A percentile compares a stretch with the other conserved stretches of the same genome.
These are phyloP conservation scores for Graphium sp. DNA, from an alignment of 2,329 filamentous ascomycete genomes.

Conservation along the genomic window DNA sequence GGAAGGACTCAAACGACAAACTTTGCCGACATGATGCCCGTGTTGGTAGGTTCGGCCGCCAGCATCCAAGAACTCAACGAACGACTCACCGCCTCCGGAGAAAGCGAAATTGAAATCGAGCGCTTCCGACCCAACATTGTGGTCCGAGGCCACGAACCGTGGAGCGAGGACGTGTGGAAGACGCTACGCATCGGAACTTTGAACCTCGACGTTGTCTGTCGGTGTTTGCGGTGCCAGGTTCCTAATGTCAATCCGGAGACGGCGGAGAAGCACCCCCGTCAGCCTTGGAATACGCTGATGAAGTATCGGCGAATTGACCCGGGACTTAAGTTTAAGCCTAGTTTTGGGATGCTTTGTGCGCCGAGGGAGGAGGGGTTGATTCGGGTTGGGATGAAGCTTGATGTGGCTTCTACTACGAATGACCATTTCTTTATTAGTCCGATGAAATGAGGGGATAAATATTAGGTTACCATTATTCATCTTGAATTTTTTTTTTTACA, in stretches of 20 bases:
- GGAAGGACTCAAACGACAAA: slow-evolving; percentile 35
- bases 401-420: slow-evolving; percentile 38
- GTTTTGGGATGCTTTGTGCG: slow-evolving; percentile 49
- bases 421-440: slow-evolving; percentile 22
- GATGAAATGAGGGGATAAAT: slow-evolving; percentile 8
- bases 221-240: slow-evolving; percentile 43
- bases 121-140: slow-evolving; percentile 49
- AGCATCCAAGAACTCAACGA: slow-evolving; percentile 41
- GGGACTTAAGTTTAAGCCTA: slow-evolving; percentile 46
- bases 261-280: slow-evolving; percentile 34
- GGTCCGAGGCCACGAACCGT: slow-evolving; percentile 34
- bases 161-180: slow-evolving; percentile 50
- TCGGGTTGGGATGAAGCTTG: slow-evolving; percentile 39
- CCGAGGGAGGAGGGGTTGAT: slow-evolving; percentile 36
- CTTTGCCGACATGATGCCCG: slow-evolving; percentile 42
- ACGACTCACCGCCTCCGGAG: slow-evolving; percentile 22
- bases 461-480: no score
- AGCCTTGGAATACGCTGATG: slow-evolving; percentile 47
- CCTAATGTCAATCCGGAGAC: slow-evolving; percentile 50
- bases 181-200: slow-evolving; percentile 27
- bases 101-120: slow-evolving; percentile 36
- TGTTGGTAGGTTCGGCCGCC: slow-evolving; percentile 36
- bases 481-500: no score
- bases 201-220: slow-evolving; percentile 36
- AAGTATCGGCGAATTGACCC: slow-evolving; percentile 41